Conservation (phyloP, 2,329 filamentous ascomycete species). For the Calonectria hongkongensis region DNA sequence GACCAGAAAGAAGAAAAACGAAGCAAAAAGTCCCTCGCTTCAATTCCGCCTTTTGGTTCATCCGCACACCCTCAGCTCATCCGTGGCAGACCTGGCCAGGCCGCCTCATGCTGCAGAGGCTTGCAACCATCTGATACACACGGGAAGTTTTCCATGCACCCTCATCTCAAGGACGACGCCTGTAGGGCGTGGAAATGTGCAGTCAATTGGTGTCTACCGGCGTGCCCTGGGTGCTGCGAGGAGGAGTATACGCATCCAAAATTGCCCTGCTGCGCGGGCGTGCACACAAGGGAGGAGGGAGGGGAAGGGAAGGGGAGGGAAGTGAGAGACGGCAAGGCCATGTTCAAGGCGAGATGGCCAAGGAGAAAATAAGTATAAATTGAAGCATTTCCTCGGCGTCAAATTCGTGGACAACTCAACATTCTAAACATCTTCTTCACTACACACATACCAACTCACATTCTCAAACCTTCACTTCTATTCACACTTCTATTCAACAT, state of each 20-base stretch:
- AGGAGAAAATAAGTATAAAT: background rate
- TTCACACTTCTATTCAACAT: background rate
- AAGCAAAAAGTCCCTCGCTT: background rate
- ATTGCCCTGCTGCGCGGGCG: background rate
- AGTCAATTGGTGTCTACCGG: background rate
- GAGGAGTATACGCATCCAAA: background rate
- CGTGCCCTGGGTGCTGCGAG: background rate
- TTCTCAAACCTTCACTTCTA: background rate
- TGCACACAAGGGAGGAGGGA: background rate
- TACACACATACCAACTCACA: background rate
- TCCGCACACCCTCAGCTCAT: background rate
- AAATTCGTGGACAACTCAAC: background rate
- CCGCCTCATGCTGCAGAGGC: background rate
- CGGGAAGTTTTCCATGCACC: background rate
- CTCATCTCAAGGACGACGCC: background rate
- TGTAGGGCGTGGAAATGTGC: background rate
- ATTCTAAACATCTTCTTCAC: background rate
- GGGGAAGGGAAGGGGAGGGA: no score
- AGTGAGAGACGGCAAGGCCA: background rate
- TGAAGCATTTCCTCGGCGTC: background rate
- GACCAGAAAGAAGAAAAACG: background rate
- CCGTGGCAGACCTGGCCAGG: background rate
- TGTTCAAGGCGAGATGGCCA: background rate
- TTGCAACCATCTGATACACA: constrained; percentile 3
- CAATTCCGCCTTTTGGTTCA: background rate